These are phyloP conservation scores for Scedosporium boydii DNA, from an alignment of 2,329 filamentous ascomycete species.

Conservation along the genomic window DNA sequence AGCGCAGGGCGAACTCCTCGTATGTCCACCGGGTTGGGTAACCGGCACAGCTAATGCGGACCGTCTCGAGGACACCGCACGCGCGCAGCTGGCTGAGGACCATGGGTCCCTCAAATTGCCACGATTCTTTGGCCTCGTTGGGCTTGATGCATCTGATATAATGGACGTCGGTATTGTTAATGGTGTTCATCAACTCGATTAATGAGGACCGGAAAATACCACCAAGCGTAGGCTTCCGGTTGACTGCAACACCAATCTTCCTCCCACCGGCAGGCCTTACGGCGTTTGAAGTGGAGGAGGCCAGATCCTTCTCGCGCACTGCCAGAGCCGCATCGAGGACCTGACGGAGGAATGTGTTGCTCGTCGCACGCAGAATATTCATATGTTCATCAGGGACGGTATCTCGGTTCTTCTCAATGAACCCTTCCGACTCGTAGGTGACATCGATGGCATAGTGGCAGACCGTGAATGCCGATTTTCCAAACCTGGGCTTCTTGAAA, in stretches of 20 bases:
- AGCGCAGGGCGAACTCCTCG: conserved; percentile 92
- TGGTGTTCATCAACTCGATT: conserved; percentile 96
- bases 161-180: conserved; percentile 95
- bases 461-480: conserved; percentile 94
- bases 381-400: conserved; percentile 98
- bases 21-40: conserved; percentile 99
- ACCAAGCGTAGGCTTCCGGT: conserved; percentile 92
- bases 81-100: conserved; percentile 93
- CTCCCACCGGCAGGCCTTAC: conserved; percentile 73
- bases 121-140: conserved; percentile 91
- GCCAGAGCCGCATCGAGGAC: conserved; percentile 78
- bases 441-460: conserved; percentile 98
- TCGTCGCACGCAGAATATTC: conserved; percentile 77
- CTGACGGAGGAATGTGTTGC: conserved; percentile 73
- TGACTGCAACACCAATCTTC: conserved; percentile 84
- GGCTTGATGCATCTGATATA: conserved; percentile 99
- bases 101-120: conserved; percentile 99
- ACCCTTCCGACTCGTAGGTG: conserved; percentile 96
- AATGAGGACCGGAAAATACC: conserved; percentile 98
- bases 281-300: conserved; percentile 54
- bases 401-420: conserved; percentile 99
- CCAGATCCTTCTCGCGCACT: conserved; percentile 81
- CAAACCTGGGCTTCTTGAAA: conserved; percentile 97
- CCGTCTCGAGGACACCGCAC: conserved; percentile 97
- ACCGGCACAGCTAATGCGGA: conserved; percentile 92